phyloP scores from a whole-genome alignment of 169 alveolate species.

The Plasmodium inui region DNA sequence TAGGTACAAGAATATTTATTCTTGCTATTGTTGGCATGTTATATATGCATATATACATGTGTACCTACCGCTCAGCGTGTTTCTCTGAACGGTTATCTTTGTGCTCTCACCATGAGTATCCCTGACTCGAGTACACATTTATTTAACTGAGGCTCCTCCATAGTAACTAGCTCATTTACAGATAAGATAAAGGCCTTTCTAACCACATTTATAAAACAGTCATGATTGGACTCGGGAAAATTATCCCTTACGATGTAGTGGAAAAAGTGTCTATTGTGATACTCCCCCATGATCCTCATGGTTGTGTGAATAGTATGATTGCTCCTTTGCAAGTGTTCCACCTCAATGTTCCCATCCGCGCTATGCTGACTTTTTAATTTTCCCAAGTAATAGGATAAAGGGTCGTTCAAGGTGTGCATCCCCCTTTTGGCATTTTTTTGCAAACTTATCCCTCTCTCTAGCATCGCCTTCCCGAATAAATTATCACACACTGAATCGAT shows the following conservation, averaged over 20 bases:
- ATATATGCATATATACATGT: not conserved
- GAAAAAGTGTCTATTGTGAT: constrained; percentile 8
- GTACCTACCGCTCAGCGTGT: no score
- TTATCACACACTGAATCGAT: not conserved
- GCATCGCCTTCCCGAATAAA: not conserved
- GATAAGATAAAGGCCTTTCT: not conserved
- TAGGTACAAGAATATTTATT: not conserved
- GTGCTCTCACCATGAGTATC: no score
- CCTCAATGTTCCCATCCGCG: not conserved
- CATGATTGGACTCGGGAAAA: not conserved
- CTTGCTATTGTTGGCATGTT: not conserved
- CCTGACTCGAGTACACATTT: no score
- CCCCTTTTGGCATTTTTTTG: not conserved
- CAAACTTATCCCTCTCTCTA: not conserved
- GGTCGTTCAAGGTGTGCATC: not conserved
- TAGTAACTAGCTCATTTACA: not conserved
- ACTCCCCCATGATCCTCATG: not conserved
- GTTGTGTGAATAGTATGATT: constrained; percentile 8
- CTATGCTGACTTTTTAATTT: not conserved
- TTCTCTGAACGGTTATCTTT: not conserved
- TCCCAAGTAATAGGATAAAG: not conserved
- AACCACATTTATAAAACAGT: not conserved
- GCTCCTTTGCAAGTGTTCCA: not conserved
- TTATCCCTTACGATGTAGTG: not conserved
- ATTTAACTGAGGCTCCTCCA: no score